Base-by-base conservation (phyloP, 202 grass and related monocot genomes). In the Schoenoplectus tabernaemontani region DNA sequence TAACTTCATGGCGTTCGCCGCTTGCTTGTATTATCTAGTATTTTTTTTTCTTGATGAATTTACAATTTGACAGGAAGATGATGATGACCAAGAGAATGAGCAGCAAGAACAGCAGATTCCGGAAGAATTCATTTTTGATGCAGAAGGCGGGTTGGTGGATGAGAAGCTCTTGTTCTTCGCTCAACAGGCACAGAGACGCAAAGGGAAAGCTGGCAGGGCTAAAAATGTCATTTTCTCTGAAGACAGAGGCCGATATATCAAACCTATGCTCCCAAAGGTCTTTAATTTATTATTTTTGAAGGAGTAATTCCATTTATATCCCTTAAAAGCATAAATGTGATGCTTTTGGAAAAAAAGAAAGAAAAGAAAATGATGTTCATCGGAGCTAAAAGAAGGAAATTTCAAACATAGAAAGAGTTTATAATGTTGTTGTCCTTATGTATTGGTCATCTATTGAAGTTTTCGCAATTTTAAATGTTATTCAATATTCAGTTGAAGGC, bases 211-310 rank as follows among this genome's bases (percentile, higher is more conserved):
- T 81, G 91, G 95, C 22, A 78, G 95, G 88, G 95, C 95, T 70
- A 98, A 98, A 76, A 98, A 98, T 92, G 86, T 98, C 36, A 94
- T 98, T 78, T 98, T 98, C 76, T 98, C 95, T 86, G 89, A 94
- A 87, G 95, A 98, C 73, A 92, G 95, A 66, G 95, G 95, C 11
- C 83, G 95, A 84, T 98, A 98, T 60, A 85, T 98, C 60, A 94
- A 94, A 44, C 84, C 95, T 83, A 98, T 98, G 95, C 87, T 98
- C 84, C 95, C 95, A 38, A 98, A 98, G 95, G 95, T 94, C 70
- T 77, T 5, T 47, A 26, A n/a, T 64, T 78, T 78, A 41, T 7
- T 59, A 5, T 78, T 43, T 28, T 75, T 54, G 9, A 51, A 73
- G 44, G 47, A 75, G 28, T 15, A 75, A 54, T 75, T 75, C 46